A percentile compares a stretch with the other conserved stretches of the same genome.
These are phyloP conservation scores for Rutidosis leptorrhynchoides DNA, from an alignment of 129 eudicot genomes.

Conservation along the genomic window DNA sequence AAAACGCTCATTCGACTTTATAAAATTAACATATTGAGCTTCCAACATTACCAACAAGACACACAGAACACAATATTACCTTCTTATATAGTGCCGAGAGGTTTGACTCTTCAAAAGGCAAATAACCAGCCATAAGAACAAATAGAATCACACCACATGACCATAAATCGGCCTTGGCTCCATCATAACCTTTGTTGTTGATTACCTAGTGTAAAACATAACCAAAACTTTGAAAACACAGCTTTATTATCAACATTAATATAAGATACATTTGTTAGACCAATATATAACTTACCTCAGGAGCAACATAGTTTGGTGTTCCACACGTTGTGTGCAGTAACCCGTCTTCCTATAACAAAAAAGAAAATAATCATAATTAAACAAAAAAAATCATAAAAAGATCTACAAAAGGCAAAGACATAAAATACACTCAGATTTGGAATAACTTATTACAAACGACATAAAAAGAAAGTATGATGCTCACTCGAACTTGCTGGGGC, in stretches of 20 bases:
- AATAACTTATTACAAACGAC: neutral
- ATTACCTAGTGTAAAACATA: constrained; percentile 53
- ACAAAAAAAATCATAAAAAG: neutral
- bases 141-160: constrained; percentile 98
- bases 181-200: constrained; percentile 97
- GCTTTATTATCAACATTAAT: constrained; percentile 1
- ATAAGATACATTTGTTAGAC: neutral
- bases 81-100: constrained; percentile 86
- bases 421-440: neutral
- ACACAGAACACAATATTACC: constrained; percentile 34
- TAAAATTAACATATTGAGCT: neutral
- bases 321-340: constrained; percentile 97
- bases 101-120: constrained; percentile 93
- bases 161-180: constrained; percentile 99
- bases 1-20: neutral
- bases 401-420: too few relatives aligned
- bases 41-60: constrained; percentile 5
- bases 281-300: constrained; percentile 61
- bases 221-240: constrained; percentile 22
- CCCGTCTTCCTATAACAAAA: constrained; percentile 85
- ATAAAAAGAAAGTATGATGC: constrained; percentile 14
- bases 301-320: constrained; percentile 98
- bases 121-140: constrained; percentile 95
- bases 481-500: constrained; percentile 91
- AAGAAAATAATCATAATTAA: neutral